phyloP scores from a whole-genome alignment of 305 asterid genomes.

The Fraxinus velutina region DNA sequence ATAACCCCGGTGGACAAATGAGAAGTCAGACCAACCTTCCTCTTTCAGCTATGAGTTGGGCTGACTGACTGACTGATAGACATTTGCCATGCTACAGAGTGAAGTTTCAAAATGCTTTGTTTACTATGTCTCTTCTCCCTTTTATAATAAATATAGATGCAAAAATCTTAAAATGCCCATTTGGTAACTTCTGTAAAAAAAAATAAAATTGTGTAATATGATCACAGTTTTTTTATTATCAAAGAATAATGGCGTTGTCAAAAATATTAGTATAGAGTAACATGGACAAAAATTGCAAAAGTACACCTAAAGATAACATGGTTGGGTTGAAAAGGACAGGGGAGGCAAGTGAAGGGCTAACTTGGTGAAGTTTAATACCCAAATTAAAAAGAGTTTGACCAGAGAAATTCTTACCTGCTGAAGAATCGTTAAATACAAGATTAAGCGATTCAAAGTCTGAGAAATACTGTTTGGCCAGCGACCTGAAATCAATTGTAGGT shows the following conservation, averaged over 20 bases:
- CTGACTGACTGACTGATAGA: not conserved
- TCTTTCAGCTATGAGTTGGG: not conserved
- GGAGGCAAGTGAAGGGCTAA: constrained; percentile 17
- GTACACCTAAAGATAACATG: not conserved
- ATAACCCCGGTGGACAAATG: not conserved
- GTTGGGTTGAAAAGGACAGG: not conserved
- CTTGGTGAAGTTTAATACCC: constrained; percentile 9
- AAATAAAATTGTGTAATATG: not conserved
- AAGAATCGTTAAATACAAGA: constrained; percentile 63
- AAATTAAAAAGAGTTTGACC: not conserved
- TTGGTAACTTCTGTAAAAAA: not conserved
- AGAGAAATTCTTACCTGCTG: constrained; percentile 54
- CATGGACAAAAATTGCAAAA: not conserved
- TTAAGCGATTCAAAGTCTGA: constrained; percentile 72
- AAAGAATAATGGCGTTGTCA: not conserved
- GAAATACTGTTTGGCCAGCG: constrained; percentile 87
- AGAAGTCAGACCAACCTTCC: not conserved
- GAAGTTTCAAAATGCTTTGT: not conserved
- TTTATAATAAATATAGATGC: not conserved
- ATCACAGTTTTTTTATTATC: not conserved
- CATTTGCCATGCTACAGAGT: not conserved
- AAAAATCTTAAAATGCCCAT: not conserved
- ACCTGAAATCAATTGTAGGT: constrained; percentile 67
- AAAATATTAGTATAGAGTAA: not conserved
- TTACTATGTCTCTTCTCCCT: not conserved